These are phyloP conservation scores for Epichloe aotearoae DNA, from an alignment of 2,329 filamentous ascomycete genomes.

Conservation along the genomic window DNA sequence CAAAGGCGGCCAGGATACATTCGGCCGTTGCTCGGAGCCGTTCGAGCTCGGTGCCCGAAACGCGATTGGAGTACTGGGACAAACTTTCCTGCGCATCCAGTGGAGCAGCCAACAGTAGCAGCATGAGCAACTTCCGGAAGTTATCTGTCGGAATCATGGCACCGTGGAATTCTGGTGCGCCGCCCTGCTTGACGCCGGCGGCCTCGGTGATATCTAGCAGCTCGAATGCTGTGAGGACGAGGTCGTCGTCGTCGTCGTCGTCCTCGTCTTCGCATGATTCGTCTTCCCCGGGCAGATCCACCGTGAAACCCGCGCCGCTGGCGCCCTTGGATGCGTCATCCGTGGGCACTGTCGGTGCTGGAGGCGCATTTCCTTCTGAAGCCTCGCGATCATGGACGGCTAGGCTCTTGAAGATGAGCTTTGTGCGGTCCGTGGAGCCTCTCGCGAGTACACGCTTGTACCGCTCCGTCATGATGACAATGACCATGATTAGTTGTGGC, in stretches of 20 bases:
- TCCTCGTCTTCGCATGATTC: constrained; percentile 33
- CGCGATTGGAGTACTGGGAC: constrained; percentile 43
- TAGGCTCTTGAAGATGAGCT: constrained; percentile 57
- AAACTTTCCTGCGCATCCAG: constrained; percentile 52
- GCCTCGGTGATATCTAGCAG: constrained; percentile 51
- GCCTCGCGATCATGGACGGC: constrained; percentile 55
- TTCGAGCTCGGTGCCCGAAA: constrained; percentile 42
- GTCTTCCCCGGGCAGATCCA: constrained; percentile 32
- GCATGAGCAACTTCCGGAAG: constrained; percentile 55
- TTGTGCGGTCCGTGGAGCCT: constrained; percentile 43
- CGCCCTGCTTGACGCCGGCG: constrained; percentile 43
- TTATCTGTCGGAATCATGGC: constrained; percentile 64
- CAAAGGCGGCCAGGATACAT: constrained; percentile 51
- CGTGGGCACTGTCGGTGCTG: constrained; percentile 4
- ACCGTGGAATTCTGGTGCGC: constrained; percentile 38
- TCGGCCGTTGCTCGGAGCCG: constrained; percentile 49
- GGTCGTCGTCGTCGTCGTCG: constrained; percentile 34
- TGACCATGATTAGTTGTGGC: constrained; percentile 57
- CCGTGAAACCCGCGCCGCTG: constrained; percentile 26
- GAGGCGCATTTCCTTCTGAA: constrained; percentile 17
- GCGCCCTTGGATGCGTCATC: too few relatives aligned
- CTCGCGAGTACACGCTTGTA: constrained; percentile 50
- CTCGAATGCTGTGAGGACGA: constrained; percentile 57
- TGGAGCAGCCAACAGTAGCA: constrained; percentile 54
- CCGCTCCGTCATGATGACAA: constrained; percentile 59